These are phyloP conservation scores for Heliosperma pusillum DNA, from an alignment of 148 eudicot species.

Conservation along the genomic window DNA sequence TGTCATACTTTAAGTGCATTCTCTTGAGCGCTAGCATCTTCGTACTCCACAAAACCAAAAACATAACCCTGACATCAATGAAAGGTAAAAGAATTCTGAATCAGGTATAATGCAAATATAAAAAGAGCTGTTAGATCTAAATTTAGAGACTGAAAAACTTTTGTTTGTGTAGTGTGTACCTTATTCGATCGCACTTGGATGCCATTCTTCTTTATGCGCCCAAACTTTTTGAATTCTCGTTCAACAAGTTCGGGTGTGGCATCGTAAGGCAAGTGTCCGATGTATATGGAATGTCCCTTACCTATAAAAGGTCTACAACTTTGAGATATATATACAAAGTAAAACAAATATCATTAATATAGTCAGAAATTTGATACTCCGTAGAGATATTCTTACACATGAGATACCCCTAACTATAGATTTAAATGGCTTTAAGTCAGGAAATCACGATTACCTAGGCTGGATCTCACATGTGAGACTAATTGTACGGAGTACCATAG, in stretches of 20 bases:
- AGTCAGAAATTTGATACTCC: no score
- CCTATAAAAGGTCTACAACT: neutral
- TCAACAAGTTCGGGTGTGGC: constrained; percentile 28
- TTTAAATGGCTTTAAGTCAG: no score
- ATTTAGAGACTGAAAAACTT: neutral
- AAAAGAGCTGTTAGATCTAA: neutral
- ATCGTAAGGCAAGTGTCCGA: constrained; percentile 31
- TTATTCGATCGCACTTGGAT: constrained; percentile 35
- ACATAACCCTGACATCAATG: constrained; percentile 44
- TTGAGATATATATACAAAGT: neutral
- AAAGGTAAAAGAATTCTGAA: neutral
- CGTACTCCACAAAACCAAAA: constrained; percentile 79
- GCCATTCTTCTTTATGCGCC: constrained; percentile 27
- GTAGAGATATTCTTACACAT: no score
- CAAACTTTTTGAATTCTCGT: constrained; percentile 29
- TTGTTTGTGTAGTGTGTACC: constrained; percentile 7
- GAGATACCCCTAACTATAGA: no score
- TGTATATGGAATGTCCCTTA: constrained; percentile 27
- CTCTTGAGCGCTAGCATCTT: constrained; percentile 39
- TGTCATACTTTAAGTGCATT: constrained; percentile 56
- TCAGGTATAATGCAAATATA: neutral
- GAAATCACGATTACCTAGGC: no score
- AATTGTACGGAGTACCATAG: no score
- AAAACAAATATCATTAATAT: no score
- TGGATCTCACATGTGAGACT: no score